Evolutionary conservation across 208 protist species (phyloP), one percentile per base, ranked within the genome.

Genomic region (Strigomonas galati): DNA sequence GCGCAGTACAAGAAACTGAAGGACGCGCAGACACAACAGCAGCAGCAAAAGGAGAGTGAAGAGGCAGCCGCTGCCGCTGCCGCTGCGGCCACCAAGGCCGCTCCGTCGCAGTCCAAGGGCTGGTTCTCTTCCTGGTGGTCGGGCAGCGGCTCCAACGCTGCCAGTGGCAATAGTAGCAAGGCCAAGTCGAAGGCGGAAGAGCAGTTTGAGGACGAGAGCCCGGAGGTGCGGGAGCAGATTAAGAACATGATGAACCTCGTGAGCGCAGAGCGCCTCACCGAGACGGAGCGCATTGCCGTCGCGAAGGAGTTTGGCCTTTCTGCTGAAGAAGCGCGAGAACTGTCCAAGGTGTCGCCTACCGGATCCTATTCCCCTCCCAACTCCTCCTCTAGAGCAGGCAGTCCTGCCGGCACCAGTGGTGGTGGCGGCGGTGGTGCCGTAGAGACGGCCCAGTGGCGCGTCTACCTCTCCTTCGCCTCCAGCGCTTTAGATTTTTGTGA

Each of bases 241-340:
- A 76, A 82, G 43, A 64, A 82, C 30, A 78, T 79, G 54, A 69
- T 87, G 24, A 68, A 81, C 40, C 76, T 92, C 23, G 80, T 92
- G 57, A 72, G 67, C 12, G 76, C 86, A 7, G 76, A 72, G 1
- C 52, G 62, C 19, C 89, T 82, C 83, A 84, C 83, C 4, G 69
- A 77, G n/a, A 71, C 69, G 26, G 81, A 92, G 67, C 82, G 86
- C 6, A 51, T 77, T 1, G 74, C 75, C 19, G 85, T 92, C 62
- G 86, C 82, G 15, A 78, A 80, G 37, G 81, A 92, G 67, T 82
- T 89, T 62, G 82, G 82, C 52, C 65, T 89, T 52, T 67, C 78
- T 4, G 71, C 69, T 4, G 71, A 81, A 21, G 86, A 92, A 31
- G 56, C 56, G 31, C 31, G 15, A 4, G 56, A 62, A 31, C 56